Evolutionary conservation across 495 filamentous ascomycete species (phyloP), one percentile per base, ranked within the genome.

Genomic region (Penicillium maclennaniae): DNA sequence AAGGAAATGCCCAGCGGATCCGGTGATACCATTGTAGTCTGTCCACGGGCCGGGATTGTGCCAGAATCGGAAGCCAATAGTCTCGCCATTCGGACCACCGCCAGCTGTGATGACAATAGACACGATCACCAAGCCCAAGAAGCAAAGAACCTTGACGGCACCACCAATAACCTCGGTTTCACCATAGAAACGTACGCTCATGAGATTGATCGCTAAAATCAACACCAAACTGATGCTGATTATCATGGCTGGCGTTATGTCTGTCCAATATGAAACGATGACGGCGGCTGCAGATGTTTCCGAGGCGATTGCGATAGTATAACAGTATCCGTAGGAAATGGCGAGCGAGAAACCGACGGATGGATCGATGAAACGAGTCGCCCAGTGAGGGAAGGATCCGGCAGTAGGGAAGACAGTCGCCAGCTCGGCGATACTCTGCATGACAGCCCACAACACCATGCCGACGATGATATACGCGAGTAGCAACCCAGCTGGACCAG

Each of bases 111-210:
- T 80, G 58, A 86, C 83, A 56, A 91, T 80, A 53, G 79, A 83
- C 43, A 83, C 79, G 50, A 87, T 74, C 47, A 87, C 72, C 63
- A 87, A 74, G 47, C 87, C 87, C 41, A 88, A 52, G 58, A 91
- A 85, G 48, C 86, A 88, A 56, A 91, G 68, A 48, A 91, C 83
- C 66, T 93, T 91, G 68, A 91, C 71, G 51, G 79, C 82, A 31
- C 84, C 84, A 59, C 88, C 83, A 58, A 81, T 74, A 65, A 90
- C 88, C 56, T 90, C 87, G 16, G 87, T 78, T 67, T 91, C 85
- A 36, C 87, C 88, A 61, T 87, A 92, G 23, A 83, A 79, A 7
- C 76, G 66, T 25, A 91, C 82, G 19, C 86, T 82, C 55, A 91
- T 78, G 56, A 87, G 76, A 65, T 92, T 91, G 59, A 85, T 68